phyloP scores from a whole-genome alignment of 2,329 filamentous ascomycete genomes.

The Apiospora phragmitis region DNA sequence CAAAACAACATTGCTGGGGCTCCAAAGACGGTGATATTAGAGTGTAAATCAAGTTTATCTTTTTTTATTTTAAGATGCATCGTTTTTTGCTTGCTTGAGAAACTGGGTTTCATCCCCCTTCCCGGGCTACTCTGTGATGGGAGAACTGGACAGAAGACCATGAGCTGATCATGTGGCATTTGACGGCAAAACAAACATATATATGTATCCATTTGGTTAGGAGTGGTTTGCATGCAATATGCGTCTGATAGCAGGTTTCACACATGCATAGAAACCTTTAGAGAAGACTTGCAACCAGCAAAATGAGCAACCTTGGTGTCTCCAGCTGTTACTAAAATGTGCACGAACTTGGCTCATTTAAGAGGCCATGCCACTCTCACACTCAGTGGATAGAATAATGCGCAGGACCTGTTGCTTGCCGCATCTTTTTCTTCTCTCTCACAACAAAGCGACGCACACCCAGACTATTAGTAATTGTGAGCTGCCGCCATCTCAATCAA shows the following conservation, averaged over 20 bases:
- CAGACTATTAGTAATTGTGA: background rate
- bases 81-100: background rate
- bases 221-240: background rate
- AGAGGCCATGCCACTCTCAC: background rate
- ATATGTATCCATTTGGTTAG: background rate
- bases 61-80: slow-evolving; percentile 17
- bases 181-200: background rate
- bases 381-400: background rate
- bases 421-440: background rate
- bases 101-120: background rate
- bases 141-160: background rate
- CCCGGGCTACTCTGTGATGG: background rate
- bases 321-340: background rate
- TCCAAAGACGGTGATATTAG: slow-evolving; percentile 35
- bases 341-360: background rate
- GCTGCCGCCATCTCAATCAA: background rate
- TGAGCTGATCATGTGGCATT: background rate
- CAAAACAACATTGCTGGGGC: slow-evolving; percentile 24
- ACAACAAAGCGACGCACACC: background rate
- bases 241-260: background rate
- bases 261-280: background rate
- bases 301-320: background rate
- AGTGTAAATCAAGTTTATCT: slow-evolving; percentile 38
- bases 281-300: background rate
- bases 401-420: background rate